A percentile compares a stretch with the other conserved stretches of the same genome.
Evolutionary conservation across 441 rosid species (phyloP).

Genomic region (Pelargonium fulgidum): DNA sequence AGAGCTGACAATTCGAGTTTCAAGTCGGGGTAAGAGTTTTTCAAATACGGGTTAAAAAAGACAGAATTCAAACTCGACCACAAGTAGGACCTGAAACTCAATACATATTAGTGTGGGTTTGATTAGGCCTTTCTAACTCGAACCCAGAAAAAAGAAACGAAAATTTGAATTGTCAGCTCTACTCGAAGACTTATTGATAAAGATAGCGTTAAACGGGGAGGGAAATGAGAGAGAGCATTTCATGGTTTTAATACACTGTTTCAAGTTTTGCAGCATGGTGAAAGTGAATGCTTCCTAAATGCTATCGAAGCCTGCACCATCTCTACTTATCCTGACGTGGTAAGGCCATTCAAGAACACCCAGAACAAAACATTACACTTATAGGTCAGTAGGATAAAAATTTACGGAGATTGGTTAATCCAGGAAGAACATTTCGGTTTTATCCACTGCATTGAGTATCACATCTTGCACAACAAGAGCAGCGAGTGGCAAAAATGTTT

Average conservation of each 20-base stretch:
- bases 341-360: constrained; percentile 15
- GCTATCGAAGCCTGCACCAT: constrained; percentile 47
- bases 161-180: no score
- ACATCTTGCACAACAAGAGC: constrained; percentile 26
- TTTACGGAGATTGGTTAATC: neutral
- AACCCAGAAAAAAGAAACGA: no score
- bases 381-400: neutral
- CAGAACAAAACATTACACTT: neutral
- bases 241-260: neutral
- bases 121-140: no score
- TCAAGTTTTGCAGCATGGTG: constrained; percentile 40
- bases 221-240: neutral
- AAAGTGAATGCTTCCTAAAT: constrained; percentile 38
- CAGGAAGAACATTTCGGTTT: constrained; percentile 40
- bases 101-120: no score
- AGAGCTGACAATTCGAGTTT: no score
- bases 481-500: constrained; percentile 37
- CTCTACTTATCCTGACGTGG: constrained; percentile 33
- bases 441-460: constrained; percentile 40
- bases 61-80: no score
- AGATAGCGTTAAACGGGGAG: no score
- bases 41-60: no score
- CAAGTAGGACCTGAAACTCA: no score
- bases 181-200: no score
- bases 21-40: no score